These are phyloP conservation scores for Epichloe elymi DNA, from an alignment of 2,329 filamentous ascomycete species.

Conservation along the genomic window DNA sequence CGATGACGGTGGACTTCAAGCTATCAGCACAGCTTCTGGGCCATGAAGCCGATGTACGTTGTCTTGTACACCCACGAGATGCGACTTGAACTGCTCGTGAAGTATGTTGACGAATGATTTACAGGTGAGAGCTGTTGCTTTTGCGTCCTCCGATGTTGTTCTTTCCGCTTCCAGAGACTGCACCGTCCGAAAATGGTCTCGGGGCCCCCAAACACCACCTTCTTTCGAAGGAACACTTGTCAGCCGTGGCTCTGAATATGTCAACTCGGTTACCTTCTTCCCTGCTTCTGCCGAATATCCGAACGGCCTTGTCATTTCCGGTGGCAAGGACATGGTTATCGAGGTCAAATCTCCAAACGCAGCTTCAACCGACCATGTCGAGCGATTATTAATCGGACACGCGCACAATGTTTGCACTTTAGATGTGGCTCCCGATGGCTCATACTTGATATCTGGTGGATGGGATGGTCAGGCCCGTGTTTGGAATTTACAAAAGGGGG, in stretches of 20 bases:
- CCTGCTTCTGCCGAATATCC: slow-evolving; percentile 55
- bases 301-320: slow-evolving; percentile 73
- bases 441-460: slow-evolving; percentile 74
- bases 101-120: not conserved
- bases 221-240: slow-evolving; percentile 66
- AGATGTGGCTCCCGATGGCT: slow-evolving; percentile 60
- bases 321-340: slow-evolving; percentile 84
- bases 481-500: slow-evolving; percentile 81
- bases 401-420: slow-evolving; percentile 77
- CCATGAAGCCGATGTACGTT: slow-evolving; percentile 82
- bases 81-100: not conserved
- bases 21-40: slow-evolving; percentile 80
- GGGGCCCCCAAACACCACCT: slow-evolving; percentile 50
- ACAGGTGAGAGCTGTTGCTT: slow-evolving; percentile 77
- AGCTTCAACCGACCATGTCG: slow-evolving; percentile 59
- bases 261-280: slow-evolving; percentile 73
- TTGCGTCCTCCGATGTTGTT: slow-evolving; percentile 57
- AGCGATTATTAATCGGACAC: slow-evolving; percentile 78
- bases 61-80: not conserved
- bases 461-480: slow-evolving; percentile 86
- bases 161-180: slow-evolving; percentile 85
- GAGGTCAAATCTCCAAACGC: slow-evolving; percentile 68
- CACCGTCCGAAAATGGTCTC: slow-evolving; percentile 78
- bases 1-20: slow-evolving; percentile 75
- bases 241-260: slow-evolving; percentile 68